Evolutionary conservation across 371 early-diverging fungal genomes (phyloP), one percentile per base, ranked within the genome.

Genomic region (Apophysomyces variabilis): DNA sequence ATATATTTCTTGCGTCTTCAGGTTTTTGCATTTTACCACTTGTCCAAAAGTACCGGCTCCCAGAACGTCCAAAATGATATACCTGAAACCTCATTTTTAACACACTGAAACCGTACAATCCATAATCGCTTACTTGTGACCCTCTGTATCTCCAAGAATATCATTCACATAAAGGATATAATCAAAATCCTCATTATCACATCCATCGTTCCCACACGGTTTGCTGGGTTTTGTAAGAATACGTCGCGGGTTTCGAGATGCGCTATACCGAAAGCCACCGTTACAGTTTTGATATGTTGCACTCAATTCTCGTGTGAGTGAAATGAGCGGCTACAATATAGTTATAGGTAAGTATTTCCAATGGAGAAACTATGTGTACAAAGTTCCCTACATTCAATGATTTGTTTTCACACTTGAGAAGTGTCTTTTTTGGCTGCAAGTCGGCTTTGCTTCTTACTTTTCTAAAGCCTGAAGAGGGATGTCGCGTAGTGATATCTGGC

Each of bases 31-130:
- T 76, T 94, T 95, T 26, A 94, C 95, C 3, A 99, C 99, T 75
- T 98, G 97, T 1, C 99, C 98, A 87, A 98, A 99, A 0, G 99
- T 98, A n/a, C 99, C 99, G 68, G 90, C 90, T 2, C 99, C 99
- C 16, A 99, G 79, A 21, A 93, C 82, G 69, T 96, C 96, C 66
- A 93, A 66, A 66, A 97, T 96, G 36, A 89, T 71, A 76, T 94
- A 94, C 67, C 91, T 91, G 57, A 26, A 47, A 7, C 14, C 32
- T 26, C 32, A 26, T 26, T 26, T 26, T 26, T 26, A 26, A 26
- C 32, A 26, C 32, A 26, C 32, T 26, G 32, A 26, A 26, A 26
- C 32, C 12, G 16, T 45, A 13, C 16, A 13, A 5, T 13, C 47
- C 39, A 5, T 39, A 4, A 43, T 61, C 18, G 63, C 72, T 66